Conservation (phyloP, 306 rosid species). For the Sindora glabra region DNA sequence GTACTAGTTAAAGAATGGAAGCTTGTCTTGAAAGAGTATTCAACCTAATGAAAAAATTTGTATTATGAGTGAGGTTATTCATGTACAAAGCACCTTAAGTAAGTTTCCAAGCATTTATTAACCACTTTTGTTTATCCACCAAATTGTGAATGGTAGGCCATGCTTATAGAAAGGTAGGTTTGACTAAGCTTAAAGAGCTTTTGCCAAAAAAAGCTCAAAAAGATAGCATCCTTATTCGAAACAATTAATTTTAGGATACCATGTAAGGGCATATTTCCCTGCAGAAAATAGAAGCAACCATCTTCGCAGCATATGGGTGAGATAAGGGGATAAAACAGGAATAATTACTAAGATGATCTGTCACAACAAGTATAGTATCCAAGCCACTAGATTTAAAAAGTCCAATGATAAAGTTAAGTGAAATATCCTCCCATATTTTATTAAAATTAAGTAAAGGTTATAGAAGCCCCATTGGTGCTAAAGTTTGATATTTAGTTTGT, state of each 20-base stretch:
- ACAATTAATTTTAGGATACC: background rate
- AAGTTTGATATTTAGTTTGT: background rate
- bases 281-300: too few relatives aligned
- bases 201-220: background rate
- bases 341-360: background rate
- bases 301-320: too few relatives aligned
- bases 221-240: background rate
- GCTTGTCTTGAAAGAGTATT: background rate
- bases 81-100: background rate
- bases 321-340: too few relatives aligned
- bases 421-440: background rate
- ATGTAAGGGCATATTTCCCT: too few relatives aligned
- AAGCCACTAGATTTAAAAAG: background rate
- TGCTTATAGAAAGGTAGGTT: background rate
- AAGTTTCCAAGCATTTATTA: background rate
- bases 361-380: background rate
- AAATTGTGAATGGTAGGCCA: background rate
- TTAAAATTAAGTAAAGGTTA: background rate
- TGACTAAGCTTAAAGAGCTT: background rate
- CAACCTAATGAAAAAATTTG: background rate
- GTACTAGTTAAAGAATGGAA: background rate
- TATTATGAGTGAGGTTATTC: background rate
- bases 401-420: background rate
- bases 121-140: background rate
- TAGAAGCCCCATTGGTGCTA: background rate